Conservation (phyloP, 2,329 filamentous ascomycete genomes). For the Trichophyton mentagrophytes region DNA sequence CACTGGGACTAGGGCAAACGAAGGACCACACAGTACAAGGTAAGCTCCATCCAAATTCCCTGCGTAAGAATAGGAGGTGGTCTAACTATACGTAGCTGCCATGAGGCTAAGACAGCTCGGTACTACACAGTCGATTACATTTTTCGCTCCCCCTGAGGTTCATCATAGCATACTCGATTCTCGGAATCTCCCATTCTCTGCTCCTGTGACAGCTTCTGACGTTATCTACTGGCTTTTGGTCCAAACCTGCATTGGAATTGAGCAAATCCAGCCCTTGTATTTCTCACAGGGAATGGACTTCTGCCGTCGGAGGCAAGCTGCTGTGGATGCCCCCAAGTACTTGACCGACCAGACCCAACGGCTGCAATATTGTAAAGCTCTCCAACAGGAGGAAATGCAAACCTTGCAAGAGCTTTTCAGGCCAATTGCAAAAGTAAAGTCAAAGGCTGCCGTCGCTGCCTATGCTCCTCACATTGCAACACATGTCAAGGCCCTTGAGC, state of each 20-base stretch:
- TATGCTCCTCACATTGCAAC: constrained; percentile 16
- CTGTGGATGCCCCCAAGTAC: constrained; percentile 32
- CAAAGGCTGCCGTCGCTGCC: constrained; percentile 13
- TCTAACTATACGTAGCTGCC: constrained; percentile 35
- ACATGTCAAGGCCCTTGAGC: constrained; percentile 27
- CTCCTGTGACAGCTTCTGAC: constrained; percentile 35
- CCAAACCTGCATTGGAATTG: constrained; percentile 48
- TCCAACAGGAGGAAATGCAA: constrained; percentile 44
- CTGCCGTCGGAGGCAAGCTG: constrained; percentile 43
- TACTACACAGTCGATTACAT: constrained; percentile 42
- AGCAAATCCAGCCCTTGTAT: constrained; percentile 48
- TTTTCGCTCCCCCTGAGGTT: constrained; percentile 48
- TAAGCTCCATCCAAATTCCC: constrained; percentile 15
- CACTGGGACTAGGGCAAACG: constrained; percentile 47
- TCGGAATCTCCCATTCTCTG: constrained; percentile 18
- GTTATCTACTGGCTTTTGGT: constrained; percentile 51
- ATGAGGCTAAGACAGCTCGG: constrained; percentile 52
- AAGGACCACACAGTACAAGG: constrained; percentile 56
- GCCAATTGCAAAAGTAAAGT: constrained; percentile 13
- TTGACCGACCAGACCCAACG: constrained; percentile 26
- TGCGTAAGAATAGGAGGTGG: not conserved
- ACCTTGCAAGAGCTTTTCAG: constrained; percentile 46
- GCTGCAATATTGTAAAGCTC: constrained; percentile 29
- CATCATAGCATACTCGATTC: constrained; percentile 47
- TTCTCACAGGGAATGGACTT: constrained; percentile 50